phyloP scores from a whole-genome alignment of 2,329 filamentous ascomycete genomes.

The Penicillium sclerotiorum region DNA sequence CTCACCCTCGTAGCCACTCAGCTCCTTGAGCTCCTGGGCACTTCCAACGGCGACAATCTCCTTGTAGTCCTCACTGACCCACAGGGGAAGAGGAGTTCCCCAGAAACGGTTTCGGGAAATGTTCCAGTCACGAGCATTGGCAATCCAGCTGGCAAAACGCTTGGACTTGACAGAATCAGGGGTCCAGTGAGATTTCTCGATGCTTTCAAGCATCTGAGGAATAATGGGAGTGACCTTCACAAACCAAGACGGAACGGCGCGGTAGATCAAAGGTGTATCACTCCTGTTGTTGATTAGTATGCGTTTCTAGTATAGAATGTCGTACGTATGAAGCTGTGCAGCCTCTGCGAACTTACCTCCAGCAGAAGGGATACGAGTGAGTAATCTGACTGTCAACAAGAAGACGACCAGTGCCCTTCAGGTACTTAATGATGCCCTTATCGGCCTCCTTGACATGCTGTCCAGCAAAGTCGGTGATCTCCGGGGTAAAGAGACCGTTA shows the following conservation, averaged over 20 bases:
- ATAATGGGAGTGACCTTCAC: slow-evolving; percentile 83
- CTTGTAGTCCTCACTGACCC: slow-evolving; percentile 86
- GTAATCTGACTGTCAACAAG: slow-evolving; percentile 84
- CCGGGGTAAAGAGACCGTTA: slow-evolving; percentile 73
- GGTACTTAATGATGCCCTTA: slow-evolving; percentile 86
- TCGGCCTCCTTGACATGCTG: slow-evolving; percentile 91
- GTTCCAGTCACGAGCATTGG: slow-evolving; percentile 92
- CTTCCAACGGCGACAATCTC: slow-evolving; percentile 87
- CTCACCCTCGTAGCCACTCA: slow-evolving; percentile 84
- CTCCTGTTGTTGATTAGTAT: neutral
- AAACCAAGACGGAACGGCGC: slow-evolving; percentile 92
- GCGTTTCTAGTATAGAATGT: neutral
- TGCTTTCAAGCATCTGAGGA: slow-evolving; percentile 86
- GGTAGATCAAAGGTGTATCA: slow-evolving; percentile 92
- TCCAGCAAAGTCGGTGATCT: slow-evolving; percentile 79
- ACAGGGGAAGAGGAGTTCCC: slow-evolving; percentile 90
- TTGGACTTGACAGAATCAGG: slow-evolving; percentile 88
- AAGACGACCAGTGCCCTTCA: slow-evolving; percentile 75
- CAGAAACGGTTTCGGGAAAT: slow-evolving; percentile 92
- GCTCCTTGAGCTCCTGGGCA: slow-evolving; percentile 76
- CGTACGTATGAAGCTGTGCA: too few relatives aligned
- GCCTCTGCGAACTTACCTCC: slow-evolving; percentile 70
- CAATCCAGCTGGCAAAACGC: slow-evolving; percentile 89
- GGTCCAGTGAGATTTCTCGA: slow-evolving; percentile 89
- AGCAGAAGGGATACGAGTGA: slow-evolving; percentile 93